Conservation (phyloP, 148 eudicot genomes). For the Cornus controversa region DNA sequence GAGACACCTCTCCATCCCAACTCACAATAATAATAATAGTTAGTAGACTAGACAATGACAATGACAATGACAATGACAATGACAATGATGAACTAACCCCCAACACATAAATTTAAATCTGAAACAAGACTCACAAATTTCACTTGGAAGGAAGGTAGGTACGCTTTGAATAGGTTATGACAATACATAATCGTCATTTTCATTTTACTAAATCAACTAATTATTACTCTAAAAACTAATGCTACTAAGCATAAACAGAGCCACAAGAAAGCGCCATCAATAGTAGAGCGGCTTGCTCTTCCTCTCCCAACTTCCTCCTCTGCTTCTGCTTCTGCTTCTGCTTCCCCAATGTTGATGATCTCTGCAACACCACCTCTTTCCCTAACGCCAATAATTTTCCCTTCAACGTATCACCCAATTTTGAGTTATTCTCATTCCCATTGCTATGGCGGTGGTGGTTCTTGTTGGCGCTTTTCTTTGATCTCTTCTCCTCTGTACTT, state of each 20-base stretch:
- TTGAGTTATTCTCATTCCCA: slow-evolving; percentile 17
- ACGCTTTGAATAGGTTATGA: too few species aligned
- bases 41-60: too few species aligned
- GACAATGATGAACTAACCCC: too few species aligned
- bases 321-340: slow-evolving; percentile 47
- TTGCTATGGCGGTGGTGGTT: not conserved
- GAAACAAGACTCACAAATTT: too few species aligned
- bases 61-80: too few species aligned
- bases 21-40: too few species aligned
- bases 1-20: too few species aligned
- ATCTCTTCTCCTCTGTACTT: slow-evolving; percentile 45
- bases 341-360: slow-evolving; percentile 49
- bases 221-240: too few species aligned
- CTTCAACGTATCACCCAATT: slow-evolving; percentile 45
- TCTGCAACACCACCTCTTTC: slow-evolving; percentile 61
- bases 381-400: slow-evolving; percentile 55
- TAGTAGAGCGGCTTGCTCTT: slow-evolving; percentile 80
- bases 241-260: slow-evolving; percentile 54
- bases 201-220: too few species aligned
- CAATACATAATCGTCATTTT: too few species aligned
- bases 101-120: too few species aligned
- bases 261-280: slow-evolving; percentile 87
- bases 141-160: too few species aligned
- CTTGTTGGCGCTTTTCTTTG: slow-evolving; percentile 35
- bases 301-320: slow-evolving; percentile 69